Conservation (phyloP, 805 yeast genomes). For the Spathaspora gorwiae region DNA sequence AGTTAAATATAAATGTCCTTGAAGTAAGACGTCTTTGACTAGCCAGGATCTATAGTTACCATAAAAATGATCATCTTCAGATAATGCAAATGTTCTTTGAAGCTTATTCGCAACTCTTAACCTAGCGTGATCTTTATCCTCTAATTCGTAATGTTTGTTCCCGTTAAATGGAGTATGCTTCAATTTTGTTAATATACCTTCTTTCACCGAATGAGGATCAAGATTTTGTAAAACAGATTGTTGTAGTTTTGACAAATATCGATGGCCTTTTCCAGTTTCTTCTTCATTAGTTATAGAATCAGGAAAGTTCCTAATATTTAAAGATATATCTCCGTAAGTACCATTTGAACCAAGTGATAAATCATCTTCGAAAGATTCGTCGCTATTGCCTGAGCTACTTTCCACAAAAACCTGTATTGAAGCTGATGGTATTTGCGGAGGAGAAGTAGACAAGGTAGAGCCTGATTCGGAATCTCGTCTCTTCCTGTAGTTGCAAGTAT, state of each 20-base stretch:
- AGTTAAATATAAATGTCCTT: conserved; percentile 81
- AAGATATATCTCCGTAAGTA: no score
- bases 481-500: no score
- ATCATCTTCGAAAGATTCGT: no score
- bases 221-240: conserved; percentile 28
- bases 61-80: conserved; percentile 50
- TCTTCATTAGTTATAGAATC: no score
- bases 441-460: no score
- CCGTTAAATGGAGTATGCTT: conserved; percentile 4
- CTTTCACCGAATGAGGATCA: conserved; percentile 14
- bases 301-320: no score
- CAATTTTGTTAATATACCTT: conserved; percentile 7
- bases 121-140: conserved; percentile 3
- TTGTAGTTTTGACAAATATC: conserved; percentile 14
- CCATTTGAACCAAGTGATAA: no score
- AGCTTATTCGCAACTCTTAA: conserved; percentile 28
- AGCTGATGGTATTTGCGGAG: no score
- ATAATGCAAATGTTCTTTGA: conserved; percentile 37
- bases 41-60: conserved; percentile 77
- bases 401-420: no score
- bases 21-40: conserved; percentile 73
- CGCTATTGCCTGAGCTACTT: no score
- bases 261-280: no score
- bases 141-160: conserved; percentile 7
- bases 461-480: no score